Base-by-base conservation (phyloP, 495 filamentous ascomycete species). In the Elasticomyces elasticus region DNA sequence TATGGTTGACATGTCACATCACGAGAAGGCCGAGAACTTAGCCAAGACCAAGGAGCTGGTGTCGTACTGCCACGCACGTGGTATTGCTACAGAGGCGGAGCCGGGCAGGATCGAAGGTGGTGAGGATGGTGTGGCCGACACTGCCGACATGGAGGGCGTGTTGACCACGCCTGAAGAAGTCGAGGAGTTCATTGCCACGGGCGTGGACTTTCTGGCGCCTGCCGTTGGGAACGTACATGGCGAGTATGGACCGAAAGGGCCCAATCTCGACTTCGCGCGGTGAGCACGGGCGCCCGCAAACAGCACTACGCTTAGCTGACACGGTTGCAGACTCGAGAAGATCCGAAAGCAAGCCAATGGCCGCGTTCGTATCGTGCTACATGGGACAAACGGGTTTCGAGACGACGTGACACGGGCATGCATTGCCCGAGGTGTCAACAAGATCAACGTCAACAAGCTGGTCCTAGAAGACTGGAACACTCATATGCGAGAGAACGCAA, bases 1-100 rank as follows among this genome's bases (percentile, higher is more conserved):
- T 43, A 66, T 66, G 62, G 56, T 64, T 7, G 62, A 64, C 28
- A 66, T 66, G 62, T 58, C 46, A 38, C 62, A 66, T 46, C 56
- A 66, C 30, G 64, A 64, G 24, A 56, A 66, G 48, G 56, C 22
- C 13, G 64, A 62, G 53, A 66, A 66, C 43, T 46, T 66, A n/a
- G 47, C 24, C 6, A 61, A 58, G 41, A 66, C 59, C 7, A 55
- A 52, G 22, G 37, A 55, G 17, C 50, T 64, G 2, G 55, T 58
- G 13, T 35, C 49, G 22, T 60, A 64, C 30, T 66, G 62, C 52
- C 55, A n/a, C 42, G 62, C 53, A 20, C 31, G 54, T n/a, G 64
- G 64, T 26, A 61, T 66, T 30, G 56, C 62, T 12, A 62, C 61
- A 13, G 62, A 66, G 37, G n/a, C 59, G 10, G 62, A 66, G 49